Conservation (phyloP, 495 filamentous ascomycete genomes). For the Tuber borchii region DNA sequence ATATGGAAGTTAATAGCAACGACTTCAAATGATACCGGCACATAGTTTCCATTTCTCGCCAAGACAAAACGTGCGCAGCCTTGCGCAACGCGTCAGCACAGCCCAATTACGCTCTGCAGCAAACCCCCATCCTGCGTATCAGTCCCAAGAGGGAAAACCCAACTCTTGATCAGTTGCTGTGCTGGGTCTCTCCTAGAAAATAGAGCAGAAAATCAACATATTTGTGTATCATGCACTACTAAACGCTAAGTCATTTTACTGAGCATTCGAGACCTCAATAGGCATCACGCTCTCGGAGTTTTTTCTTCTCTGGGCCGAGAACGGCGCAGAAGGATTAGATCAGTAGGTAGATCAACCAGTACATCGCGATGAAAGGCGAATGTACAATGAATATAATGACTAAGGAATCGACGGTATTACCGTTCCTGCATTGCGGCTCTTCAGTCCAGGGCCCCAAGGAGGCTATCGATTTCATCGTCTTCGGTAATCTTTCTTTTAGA, state of each 20-base stretch:
- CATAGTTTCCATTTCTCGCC: background rate
- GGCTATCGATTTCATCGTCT: background rate
- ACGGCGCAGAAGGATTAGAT: background rate
- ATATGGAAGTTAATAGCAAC: background rate
- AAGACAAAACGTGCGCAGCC: background rate
- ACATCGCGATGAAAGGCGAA: background rate
- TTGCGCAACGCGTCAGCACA: background rate
- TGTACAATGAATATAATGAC: background rate
- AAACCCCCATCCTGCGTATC: background rate
- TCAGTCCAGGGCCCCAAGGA: background rate
- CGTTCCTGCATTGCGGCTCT: background rate
- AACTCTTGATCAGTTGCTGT: background rate
- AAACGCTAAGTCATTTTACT: background rate
- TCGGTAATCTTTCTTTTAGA: slow-evolving; percentile 1
- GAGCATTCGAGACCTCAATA: background rate
- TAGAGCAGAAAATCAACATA: background rate
- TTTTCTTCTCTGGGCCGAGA: background rate
- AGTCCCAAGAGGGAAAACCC: background rate
- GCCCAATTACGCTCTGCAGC: background rate
- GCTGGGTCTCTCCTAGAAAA: background rate
- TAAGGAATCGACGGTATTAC: background rate
- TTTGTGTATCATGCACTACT: background rate
- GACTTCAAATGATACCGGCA: background rate
- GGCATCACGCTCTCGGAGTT: background rate
- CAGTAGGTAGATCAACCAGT: background rate